Percentiles rank a stretch among this genome's conserved stretches.
These are phyloP conservation scores for Taphrina sp. DNA, from an alignment of 1,139 yeast genomes.

Conservation along the genomic window DNA sequence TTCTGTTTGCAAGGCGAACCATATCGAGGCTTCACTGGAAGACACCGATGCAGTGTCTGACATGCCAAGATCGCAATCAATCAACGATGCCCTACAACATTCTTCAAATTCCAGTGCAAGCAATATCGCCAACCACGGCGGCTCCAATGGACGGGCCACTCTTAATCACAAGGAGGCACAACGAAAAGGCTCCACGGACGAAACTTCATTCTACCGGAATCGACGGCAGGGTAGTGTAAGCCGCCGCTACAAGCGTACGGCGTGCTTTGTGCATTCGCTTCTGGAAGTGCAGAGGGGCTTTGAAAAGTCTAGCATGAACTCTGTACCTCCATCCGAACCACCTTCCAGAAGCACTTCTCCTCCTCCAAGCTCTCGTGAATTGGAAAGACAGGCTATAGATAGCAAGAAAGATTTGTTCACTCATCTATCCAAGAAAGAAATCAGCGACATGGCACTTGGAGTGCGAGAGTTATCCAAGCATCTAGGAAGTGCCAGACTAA, in stretches of 20 bases:
- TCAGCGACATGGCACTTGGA: slow-evolving; percentile 48
- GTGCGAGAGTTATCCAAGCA: slow-evolving; percentile 48
- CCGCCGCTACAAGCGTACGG: slow-evolving; percentile 26
- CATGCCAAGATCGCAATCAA: no score
- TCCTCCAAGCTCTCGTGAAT: slow-evolving; percentile 4
- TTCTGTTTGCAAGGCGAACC: no score
- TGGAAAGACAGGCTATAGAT: slow-evolving; percentile 11
- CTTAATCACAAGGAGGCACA: slow-evolving; percentile 13
- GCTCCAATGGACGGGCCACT: no score
- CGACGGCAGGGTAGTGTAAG: slow-evolving; percentile 30
- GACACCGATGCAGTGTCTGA: no score
- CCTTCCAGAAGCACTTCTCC: slow-evolving; percentile 8
- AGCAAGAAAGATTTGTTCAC: slow-evolving; percentile 15
- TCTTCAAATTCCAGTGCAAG: no score
- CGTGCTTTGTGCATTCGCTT: slow-evolving; percentile 29
- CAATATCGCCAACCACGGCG: no score
- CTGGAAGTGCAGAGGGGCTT: slow-evolving; percentile 20
- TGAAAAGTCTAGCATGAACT: slow-evolving; percentile 5
- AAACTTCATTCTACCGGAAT: background rate
- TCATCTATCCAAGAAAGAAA: slow-evolving; percentile 43
- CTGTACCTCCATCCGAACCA: slow-evolving; percentile 12
- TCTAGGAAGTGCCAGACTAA: slow-evolving; percentile 51
- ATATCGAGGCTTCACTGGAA: no score
- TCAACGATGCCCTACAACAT: no score
- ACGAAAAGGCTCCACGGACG: slow-evolving; percentile 10